Evolutionary conservation across 768 basidiomycete genomes (phyloP).

Genomic region (Omphalotus guepiniiformis): DNA sequence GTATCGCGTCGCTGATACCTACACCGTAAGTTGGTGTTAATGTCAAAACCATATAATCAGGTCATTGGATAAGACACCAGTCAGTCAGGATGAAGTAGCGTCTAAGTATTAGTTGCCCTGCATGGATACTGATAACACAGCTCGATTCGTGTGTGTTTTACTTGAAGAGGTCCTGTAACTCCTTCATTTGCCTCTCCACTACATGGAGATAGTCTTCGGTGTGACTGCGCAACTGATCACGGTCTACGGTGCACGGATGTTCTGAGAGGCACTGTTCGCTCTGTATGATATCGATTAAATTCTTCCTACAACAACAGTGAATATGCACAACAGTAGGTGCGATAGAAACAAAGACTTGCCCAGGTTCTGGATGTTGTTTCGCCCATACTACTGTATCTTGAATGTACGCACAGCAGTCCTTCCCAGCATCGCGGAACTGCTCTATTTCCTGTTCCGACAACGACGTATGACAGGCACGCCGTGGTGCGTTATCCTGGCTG

Average conservation of each 20-base stretch:
- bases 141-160: slow-evolving; percentile 5
- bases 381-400: slow-evolving; percentile 19
- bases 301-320: slow-evolving; percentile 1
- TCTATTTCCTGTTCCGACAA: slow-evolving; percentile 22
- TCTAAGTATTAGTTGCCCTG: no score
- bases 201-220: slow-evolving; percentile 21
- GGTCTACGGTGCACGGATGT: slow-evolving; percentile 15
- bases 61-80: no score
- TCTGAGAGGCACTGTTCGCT: slow-evolving; percentile 15
- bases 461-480: slow-evolving; percentile 23
- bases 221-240: slow-evolving; percentile 14
- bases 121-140: no score
- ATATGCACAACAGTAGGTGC: background rate
- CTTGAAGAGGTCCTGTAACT: slow-evolving; percentile 15
- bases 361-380: slow-evolving; percentile 12
- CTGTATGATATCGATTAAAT: slow-evolving; percentile 1
- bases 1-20: no score
- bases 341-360: slow-evolving; percentile 13
- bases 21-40: no score
- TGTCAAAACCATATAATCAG: no score
- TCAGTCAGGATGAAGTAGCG: no score
- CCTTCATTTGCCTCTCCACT: slow-evolving; percentile 17
- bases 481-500: slow-evolving; percentile 13
- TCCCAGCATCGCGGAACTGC: slow-evolving; percentile 13
- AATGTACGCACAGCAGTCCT: slow-evolving; percentile 14